Conservation (phyloP, 2,329 filamentous ascomycete genomes). For the Chlorencoelia australis region DNA sequence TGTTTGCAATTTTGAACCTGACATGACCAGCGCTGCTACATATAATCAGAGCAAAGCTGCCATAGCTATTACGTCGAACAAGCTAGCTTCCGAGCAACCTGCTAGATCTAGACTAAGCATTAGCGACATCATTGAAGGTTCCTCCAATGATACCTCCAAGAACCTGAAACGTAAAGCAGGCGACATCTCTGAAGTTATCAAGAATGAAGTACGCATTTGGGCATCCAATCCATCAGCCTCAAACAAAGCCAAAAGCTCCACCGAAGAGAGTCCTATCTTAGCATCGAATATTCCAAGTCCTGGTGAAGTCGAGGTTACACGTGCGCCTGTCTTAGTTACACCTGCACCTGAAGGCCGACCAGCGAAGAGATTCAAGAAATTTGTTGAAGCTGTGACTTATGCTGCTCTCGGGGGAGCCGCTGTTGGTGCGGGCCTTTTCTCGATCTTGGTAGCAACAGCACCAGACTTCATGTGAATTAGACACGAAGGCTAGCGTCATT, state of each 20-base stretch:
- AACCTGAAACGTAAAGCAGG: conserved; percentile 23
- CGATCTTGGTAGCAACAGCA: conserved; percentile 30
- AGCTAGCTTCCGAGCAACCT: conserved; percentile 1
- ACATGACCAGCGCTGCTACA: conserved; percentile 23
- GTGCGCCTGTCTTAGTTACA: neutral
- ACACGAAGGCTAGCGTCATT: neutral
- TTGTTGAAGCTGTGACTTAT: conserved; percentile 22
- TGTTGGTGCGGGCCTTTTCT: conserved; percentile 29
- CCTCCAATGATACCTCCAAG: conserved; percentile 4
- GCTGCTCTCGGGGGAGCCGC: conserved; percentile 29
- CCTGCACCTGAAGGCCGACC: conserved; percentile 13
- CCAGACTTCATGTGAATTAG: conserved; percentile 24
- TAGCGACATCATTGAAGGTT: conserved; percentile 22
- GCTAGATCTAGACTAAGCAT: conserved; percentile 22
- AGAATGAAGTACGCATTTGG: conserved; percentile 20
- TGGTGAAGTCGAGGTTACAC: neutral
- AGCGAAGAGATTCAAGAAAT: conserved; percentile 22
- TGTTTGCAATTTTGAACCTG: conserved; percentile 19
- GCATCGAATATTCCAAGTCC: neutral
- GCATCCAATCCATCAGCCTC: conserved; percentile 7
- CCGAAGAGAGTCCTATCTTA: neutral
- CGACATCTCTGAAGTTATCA: conserved; percentile 22
- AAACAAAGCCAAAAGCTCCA: neutral
- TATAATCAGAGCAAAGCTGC: conserved; percentile 19
- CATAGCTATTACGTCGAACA: neutral